Evolutionary conservation across 192 early-diverging fungal species (phyloP), one percentile per base, ranked within the genome.

Genomic region (Linderina pennispora): DNA sequence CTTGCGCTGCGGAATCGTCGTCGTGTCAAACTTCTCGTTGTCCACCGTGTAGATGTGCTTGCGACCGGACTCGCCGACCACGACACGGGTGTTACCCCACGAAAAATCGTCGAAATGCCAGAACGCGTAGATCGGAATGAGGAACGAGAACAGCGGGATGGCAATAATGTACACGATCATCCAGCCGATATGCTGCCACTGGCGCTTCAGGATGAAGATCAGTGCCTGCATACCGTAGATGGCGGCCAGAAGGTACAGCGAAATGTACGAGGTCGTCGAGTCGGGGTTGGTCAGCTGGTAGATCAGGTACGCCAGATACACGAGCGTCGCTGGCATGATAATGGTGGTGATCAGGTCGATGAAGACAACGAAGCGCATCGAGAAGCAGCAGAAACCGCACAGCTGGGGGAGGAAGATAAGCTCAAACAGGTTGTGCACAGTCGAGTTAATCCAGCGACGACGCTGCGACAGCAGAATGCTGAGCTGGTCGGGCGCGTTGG

Each of bases 21-120:
- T 76, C 41, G 78, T 80, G 74, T 89, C 85, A 54, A 89, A 89
- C 54, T 85, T 80, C 40, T 82, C 85, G 53, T 92, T 94, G 65
- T 89, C 76, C 48, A 68, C 75, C 33, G 59, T 65, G 32, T 80
- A 81, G 42, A 77, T 45, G 45, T 85, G 84, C 55, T 76, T 82
- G 64, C 77, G 81, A 37, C 90, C 89, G 31, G 84, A 86, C 54
- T 91, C 88, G 42, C 93, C 96, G 17, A 90, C 75, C 5, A 94
- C 89, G 15, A 88, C 38, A 65, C 95, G 88, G 23, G 95, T 98
- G 62, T 93, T 94, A 45, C 94, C 96, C 96, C 96, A 99, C n/a
- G 90, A 94, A 56, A 99, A 99, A 58, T 99, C 92, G 61, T 99
- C 96, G 66, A 97, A 93, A 76, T 94, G 91, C 96, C 96, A 99